Base-by-base conservation (phyloP, 306 rosid genomes). In the Pyrus bretschneideri region DNA sequence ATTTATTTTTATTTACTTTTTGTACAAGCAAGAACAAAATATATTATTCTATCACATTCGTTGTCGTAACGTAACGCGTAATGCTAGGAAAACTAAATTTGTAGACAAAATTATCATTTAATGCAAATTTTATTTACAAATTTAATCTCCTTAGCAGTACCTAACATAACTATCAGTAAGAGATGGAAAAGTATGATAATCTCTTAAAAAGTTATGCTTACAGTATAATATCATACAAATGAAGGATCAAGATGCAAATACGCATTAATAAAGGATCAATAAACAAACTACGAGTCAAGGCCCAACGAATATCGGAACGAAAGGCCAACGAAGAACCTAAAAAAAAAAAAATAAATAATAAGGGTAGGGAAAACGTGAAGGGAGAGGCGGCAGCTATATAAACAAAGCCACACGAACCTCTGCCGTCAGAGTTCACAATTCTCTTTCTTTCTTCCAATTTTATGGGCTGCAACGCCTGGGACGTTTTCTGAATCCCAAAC, bases 401-500 rank as follows among this genome's bases (percentile, higher is more conserved):
- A 80, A 27, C 42, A 49, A 9, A 3, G 10, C n/a, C 17, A 6
- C 1, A n/a, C 30, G 62, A 14, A 29, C 63, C 3, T 29, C 40
- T 33, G 25, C 69, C 60, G 46, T 33, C 45, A 23, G n/a, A 14
- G 52, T 15, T 14, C 60, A 4, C 3, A 7, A 35, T 27, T 66
- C 18, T 44, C 69, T 55, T 4, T 63, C n/a, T 42, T 72, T 72
- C 57, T 49, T 22, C 35, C 40, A 63, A 29, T 45, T 81, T 76
- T 62, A 76, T 81, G 84, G 84, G 62, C 71, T 45, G n/a, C n/a
- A 52, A 33, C 51, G 31, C 25, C 19, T 81, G 85, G 81, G 85
- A 81, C 85, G 85, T 81, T 30, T 81, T 81, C 75, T 81, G 35
- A 76, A 31, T 35, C 30, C 13, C 57, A 40, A 22, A 11, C 58